Evolutionary conservation across 2,329 filamentous ascomycete genomes (phyloP), one percentile per base, ranked within the genome.

Genomic region (Alternaria ethzedia): DNA sequence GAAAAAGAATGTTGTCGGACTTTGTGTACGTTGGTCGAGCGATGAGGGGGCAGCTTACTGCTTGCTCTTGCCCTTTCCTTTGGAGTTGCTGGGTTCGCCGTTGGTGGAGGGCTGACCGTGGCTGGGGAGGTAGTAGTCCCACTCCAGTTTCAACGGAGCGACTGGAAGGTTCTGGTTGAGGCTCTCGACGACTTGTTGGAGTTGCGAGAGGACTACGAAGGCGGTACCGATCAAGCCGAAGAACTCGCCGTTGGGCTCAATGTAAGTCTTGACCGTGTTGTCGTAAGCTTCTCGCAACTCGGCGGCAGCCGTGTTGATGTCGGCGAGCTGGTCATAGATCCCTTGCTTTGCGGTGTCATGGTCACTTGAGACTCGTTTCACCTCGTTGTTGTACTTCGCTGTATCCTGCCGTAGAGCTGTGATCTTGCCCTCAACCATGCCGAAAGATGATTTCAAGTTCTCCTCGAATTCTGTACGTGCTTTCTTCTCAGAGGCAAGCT

Each of bases 91-190:
- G 28, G 51, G 46, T 28, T 55, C 44, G 10, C 21, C 28, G n/a
- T 50, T 50, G 21, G 20, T 17, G 8, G 26, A n/a, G n/a, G 44
- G 41, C 10, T 54, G 50, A 6, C 47, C 30, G 4, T 57, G 57
- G 12, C 23, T 30, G n/a, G 47, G 41, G 2, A 67, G 51, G 6
- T 62, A 52, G 32, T 25, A 45, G 10, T 30, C 25, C 51, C 50
- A 65, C 2, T 56, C 32, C 8, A 65, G 10, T 26, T 30, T 55
- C 9, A 65, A 12, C 13, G 57, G 51, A 8, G 47, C 49, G 23
- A 54, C 51, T 3, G 61, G 55, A 3, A 63, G 15, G 6, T 67
- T 69, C 44, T 66, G 54, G 15, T 70, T 71, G 5, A 69, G 25
- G n/a, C 30, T 21, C 9, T 69, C 56, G 7, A 65, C 17, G 11